These are phyloP conservation scores for Nannochloropsis salina DNA, from an alignment of 108 stramenopile species.

Conservation along the genomic window DNA sequence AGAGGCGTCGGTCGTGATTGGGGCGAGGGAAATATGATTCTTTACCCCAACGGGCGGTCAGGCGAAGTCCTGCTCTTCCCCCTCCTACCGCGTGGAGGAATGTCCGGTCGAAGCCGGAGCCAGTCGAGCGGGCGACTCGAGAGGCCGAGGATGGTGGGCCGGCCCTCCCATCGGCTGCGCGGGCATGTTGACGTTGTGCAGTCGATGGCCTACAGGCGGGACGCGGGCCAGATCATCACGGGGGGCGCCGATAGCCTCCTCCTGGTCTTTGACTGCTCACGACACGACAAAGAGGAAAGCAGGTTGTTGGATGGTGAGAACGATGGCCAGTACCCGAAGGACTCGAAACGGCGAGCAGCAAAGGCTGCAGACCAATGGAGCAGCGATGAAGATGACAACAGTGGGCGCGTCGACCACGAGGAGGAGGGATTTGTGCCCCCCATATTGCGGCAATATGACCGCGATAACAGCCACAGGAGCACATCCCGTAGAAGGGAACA, in stretches of 20 bases:
- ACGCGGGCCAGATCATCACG: background rate
- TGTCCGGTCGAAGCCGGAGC: background rate
- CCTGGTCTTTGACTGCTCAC: background rate
- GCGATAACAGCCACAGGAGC: background rate
- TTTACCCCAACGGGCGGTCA: background rate
- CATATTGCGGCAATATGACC: background rate
- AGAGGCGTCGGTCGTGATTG: background rate
- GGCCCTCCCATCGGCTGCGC: background rate
- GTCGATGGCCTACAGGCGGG: background rate
- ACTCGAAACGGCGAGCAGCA: background rate
- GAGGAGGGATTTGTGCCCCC: constrained; percentile 12
- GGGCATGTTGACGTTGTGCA: constrained; percentile 2
- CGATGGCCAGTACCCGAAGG: background rate
- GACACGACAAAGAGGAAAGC: background rate
- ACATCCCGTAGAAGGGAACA: background rate
- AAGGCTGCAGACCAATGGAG: background rate
- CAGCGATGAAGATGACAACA: constrained; percentile 7
- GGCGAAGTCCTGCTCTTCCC: background rate
- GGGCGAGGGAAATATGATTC: background rate
- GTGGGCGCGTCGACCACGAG: background rate
- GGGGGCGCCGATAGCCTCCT: background rate
- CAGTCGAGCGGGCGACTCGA: too few species aligned
- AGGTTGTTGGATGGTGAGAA: background rate
- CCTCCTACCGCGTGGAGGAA: background rate
- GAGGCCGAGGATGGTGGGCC: background rate